Conservation (phyloP, 768 basidiomycete species). For the Mycena epipterygia region DNA sequence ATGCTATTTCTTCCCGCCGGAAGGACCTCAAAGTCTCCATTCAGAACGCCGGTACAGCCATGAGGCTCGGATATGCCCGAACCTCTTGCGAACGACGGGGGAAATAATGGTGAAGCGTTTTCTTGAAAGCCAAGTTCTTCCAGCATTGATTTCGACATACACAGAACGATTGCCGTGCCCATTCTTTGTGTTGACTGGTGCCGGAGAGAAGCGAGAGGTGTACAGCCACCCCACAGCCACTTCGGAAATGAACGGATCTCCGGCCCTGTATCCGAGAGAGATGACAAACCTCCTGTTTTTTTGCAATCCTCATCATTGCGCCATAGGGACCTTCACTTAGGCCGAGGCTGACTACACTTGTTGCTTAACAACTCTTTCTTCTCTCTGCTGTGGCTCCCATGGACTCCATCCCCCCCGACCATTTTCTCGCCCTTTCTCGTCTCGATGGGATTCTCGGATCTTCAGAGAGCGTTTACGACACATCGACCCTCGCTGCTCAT, state of each 20-base stretch:
- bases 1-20: too few species aligned
- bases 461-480: conserved; percentile 53
- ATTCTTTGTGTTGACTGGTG: too few species aligned
- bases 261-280: conserved; percentile 10
- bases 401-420: conserved; percentile 40
- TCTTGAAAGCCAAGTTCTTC: too few species aligned
- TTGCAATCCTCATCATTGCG: conserved; percentile 5
- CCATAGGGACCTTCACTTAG: background rate
- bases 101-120: too few species aligned
- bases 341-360: background rate
- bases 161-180: background rate
- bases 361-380: too few species aligned
- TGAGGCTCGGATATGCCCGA: too few species aligned
- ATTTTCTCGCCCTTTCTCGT: conserved; percentile 53
- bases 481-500: conserved; percentile 80
- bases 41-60: too few species aligned
- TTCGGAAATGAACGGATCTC: conserved; percentile 13
- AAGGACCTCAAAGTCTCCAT: too few species aligned
- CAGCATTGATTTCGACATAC: too few species aligned
- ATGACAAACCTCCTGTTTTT: conserved; percentile 29
- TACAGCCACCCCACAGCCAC: conserved; percentile 14
- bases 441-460: conserved; percentile 45
- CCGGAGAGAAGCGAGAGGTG: background rate
- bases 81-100: too few species aligned
- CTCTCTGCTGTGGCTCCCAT: background rate